phyloP scores from a whole-genome alignment of 169 alveolate genomes.

The Hepatocystis sp. region DNA sequence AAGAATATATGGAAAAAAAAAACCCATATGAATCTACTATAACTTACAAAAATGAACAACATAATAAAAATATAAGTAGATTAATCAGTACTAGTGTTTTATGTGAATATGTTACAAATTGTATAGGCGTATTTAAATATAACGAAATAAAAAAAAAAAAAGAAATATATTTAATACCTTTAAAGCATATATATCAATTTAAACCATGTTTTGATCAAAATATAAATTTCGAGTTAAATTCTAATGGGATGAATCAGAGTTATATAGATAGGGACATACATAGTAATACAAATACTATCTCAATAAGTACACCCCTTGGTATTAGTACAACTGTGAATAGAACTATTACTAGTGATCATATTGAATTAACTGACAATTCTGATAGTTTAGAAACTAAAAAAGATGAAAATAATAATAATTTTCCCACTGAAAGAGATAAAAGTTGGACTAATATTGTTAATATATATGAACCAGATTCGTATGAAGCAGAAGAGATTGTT shows the following conservation, averaged over 20 bases:
- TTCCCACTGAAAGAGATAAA: neutral
- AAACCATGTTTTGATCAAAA: slow-evolving; percentile 64
- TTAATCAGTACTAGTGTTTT: slow-evolving; percentile 73
- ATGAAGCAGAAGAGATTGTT: slow-evolving; percentile 56
- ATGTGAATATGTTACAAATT: slow-evolving; percentile 68
- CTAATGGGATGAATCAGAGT: too few species aligned
- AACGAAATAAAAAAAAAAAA: slow-evolving; percentile 65
- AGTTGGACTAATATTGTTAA: slow-evolving; percentile 43
- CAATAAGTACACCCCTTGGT: neutral
- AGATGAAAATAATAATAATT: slow-evolving; percentile 5
- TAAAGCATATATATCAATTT: slow-evolving; percentile 70
- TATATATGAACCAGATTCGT: slow-evolving; percentile 70
- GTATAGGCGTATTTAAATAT: slow-evolving; percentile 67
- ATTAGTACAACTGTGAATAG: neutral
- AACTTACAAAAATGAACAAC: slow-evolving; percentile 22
- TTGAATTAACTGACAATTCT: too few species aligned
- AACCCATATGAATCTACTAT: slow-evolving; percentile 28
- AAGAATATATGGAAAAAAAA: slow-evolving; percentile 42
- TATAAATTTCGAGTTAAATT: slow-evolving; percentile 9
- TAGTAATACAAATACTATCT: neutral
- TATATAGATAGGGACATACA: too few species aligned
- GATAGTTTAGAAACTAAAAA: neutral
- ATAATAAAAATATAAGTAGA: slow-evolving; percentile 50
- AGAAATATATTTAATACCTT: slow-evolving; percentile 68
- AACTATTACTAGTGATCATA: neutral